A percentile compares a stretch with the other conserved stretches of the same genome.
Evolutionary conservation across 139 green algal species (phyloP).

Genomic region (Asterochloris sp.): DNA sequence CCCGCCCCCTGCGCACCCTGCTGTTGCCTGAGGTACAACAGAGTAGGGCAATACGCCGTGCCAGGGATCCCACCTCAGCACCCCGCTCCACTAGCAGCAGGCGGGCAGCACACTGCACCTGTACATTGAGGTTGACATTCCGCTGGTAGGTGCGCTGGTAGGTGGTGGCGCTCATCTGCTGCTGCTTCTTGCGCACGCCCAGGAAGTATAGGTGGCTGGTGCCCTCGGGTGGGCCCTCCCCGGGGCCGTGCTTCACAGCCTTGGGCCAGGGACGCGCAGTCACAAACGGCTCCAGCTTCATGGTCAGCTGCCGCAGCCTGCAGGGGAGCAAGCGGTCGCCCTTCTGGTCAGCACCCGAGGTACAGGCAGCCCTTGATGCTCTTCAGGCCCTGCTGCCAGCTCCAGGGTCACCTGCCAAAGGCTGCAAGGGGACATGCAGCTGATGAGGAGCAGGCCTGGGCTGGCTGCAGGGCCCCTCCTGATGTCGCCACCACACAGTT

Average conservation of each 20-base stretch:
- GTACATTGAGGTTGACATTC: conserved; percentile 56
- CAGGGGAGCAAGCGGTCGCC: not conserved
- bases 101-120: too few species aligned
- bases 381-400: not conserved
- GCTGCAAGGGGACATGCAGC: not conserved
- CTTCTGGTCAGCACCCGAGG: not conserved
- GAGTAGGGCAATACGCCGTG: too few species aligned
- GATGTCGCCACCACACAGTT: not conserved
- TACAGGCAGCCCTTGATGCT: not conserved
- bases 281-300: conserved; percentile 58
- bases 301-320: conserved; percentile 68
- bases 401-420: not conserved
- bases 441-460: not conserved
- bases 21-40: too few species aligned
- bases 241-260: conserved; percentile 15
- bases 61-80: too few species aligned
- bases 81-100: too few species aligned
- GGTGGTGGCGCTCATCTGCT: conserved; percentile 12
- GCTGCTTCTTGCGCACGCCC: conserved; percentile 62
- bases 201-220: conserved; percentile 60
- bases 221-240: conserved; percentile 4
- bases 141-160: not conserved
- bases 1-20: too few species aligned
- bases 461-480: not conserved
- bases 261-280: conserved; percentile 42